These are phyloP conservation scores for Leonotis leonurus DNA, from an alignment of 257 asterid genomes.

Conservation along the genomic window DNA sequence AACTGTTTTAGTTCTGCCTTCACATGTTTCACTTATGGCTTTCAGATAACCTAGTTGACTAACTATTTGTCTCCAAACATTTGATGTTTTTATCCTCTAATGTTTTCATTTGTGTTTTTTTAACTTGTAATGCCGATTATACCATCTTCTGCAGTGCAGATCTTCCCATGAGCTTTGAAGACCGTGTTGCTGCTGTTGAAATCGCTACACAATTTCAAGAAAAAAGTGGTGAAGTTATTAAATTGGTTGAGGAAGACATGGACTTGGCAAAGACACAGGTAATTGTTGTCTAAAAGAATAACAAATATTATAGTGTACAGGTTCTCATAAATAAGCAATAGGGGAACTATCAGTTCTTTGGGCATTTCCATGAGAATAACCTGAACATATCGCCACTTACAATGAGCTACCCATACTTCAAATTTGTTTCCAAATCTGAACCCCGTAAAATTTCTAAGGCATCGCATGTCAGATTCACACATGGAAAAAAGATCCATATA, in stretches of 20 bases:
- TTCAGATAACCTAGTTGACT: not conserved
- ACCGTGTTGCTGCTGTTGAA: constrained; percentile 98
- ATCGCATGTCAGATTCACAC: too few relatives aligned
- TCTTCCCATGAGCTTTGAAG: constrained; percentile 98
- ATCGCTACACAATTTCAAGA: constrained; percentile 90
- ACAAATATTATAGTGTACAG: not conserved
- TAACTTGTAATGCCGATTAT: constrained; percentile 19
- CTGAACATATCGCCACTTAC: too few relatives aligned
- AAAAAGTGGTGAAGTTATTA: constrained; percentile 59
- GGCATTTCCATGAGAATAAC: not conserved
- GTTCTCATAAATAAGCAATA: not conserved
- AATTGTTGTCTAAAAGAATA: constrained; percentile 9
- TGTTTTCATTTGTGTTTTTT: too few relatives aligned
- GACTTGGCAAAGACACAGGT: constrained; percentile 93
- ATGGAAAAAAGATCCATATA: too few relatives aligned
- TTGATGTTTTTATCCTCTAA: not conserved
- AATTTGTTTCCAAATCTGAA: too few relatives aligned
- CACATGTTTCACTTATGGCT: not conserved
- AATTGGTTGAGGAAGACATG: constrained; percentile 90
- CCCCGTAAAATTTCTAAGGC: too few relatives aligned
- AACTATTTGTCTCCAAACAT: not conserved
- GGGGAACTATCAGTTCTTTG: not conserved
- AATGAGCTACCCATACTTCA: too few relatives aligned
- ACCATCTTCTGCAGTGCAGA: constrained; percentile 91
- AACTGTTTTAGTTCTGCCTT: not conserved